These are phyloP conservation scores for Amaranthus tricolor DNA, from an alignment of 179 eudicot species.

Conservation along the genomic window DNA sequence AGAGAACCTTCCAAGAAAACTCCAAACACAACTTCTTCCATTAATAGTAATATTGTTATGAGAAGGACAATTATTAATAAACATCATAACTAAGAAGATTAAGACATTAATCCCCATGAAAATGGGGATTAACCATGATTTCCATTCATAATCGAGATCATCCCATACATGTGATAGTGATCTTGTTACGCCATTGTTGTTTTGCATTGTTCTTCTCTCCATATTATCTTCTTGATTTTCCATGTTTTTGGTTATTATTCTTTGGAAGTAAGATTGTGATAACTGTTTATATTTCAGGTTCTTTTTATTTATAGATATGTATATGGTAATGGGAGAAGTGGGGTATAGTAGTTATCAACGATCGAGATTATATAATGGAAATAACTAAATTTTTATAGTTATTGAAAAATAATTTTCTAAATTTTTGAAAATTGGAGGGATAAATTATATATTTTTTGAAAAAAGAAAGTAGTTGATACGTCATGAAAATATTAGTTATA, in stretches of 20 bases:
- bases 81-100: slow-evolving; percentile 21
- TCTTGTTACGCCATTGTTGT: not conserved
- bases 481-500: no score
- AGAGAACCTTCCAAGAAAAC: slow-evolving; percentile 52
- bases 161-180: slow-evolving; percentile 24
- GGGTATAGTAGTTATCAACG: not conserved
- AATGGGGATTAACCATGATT: slow-evolving; percentile 29
- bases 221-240: not conserved
- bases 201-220: slow-evolving; percentile 9
- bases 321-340: not conserved
- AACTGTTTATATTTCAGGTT: not conserved
- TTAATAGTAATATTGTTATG: not conserved
- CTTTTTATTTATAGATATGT: no score
- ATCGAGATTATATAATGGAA: no score
- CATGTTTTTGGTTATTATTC: not conserved
- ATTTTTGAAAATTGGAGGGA: no score
- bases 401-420: no score
- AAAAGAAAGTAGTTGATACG: no score
- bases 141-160: slow-evolving; percentile 33
- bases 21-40: not conserved
- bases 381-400: no score
- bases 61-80: slow-evolving; percentile 28
- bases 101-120: slow-evolving; percentile 19
- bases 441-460: no score
- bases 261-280: not conserved